Evolutionary conservation across 768 basidiomycete species (phyloP), one percentile per base, ranked within the genome.

Genomic region (Suillus paluster): DNA sequence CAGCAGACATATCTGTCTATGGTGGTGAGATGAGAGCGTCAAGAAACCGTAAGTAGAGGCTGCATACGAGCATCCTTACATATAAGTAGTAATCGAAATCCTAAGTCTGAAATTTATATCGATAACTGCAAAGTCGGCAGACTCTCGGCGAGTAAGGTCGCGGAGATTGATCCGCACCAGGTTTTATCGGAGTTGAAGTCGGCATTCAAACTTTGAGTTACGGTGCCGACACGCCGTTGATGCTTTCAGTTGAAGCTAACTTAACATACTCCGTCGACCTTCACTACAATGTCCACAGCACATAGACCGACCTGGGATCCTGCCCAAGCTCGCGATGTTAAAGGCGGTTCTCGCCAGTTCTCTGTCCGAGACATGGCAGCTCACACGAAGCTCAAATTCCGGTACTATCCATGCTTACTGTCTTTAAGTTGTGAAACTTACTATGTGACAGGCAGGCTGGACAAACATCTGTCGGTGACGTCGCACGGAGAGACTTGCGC

Each of bases 261-360:
- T 52, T 8, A 52, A 7, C 34, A 23, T 23, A 54, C 38, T 55
- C 54, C 36, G 25, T 39, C 54, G 15, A 55, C 38, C 25, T 39
- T 55, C 27, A 12, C 53, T 1, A 60, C 38, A 42, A 93, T 94
- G 92, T 94, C 93, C 58, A 95, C 92, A 80, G 92, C 92, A 4
- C 94, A 95, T 75, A 87, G 94, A 78, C 94, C 94, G 68, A 96
- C 94, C 86, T 99, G 96, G 96, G 93, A 96, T 67, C 97, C 97
- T 2, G 95, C 96, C 0, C 93, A 96, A 76, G 97, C 93, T 38
- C 87, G 88, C 68, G 94, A 97, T 77, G 89, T 94, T 64, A 94
- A 93, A 73, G 91, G 92, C 4, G 94, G 94, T 61, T 95, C 95
- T 57, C 87, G 94, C 62, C 94, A 97, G 71, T 95, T 89, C 79